Base-by-base conservation (phyloP, 768 basidiomycete genomes). In the Termitomyces sp. region DNA sequence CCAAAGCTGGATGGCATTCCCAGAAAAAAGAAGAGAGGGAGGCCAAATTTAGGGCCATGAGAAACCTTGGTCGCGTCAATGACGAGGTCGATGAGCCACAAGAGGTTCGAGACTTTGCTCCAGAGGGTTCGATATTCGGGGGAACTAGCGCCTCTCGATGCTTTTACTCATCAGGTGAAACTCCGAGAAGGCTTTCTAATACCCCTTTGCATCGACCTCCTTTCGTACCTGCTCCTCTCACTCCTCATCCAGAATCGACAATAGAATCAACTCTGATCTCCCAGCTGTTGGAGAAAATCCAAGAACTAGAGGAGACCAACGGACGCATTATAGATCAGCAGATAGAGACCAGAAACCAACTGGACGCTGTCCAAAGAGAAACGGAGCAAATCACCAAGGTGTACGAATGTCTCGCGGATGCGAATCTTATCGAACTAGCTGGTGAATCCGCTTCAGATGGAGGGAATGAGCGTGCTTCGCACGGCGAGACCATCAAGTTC, bases 241-340 rank as follows among this genome's bases (percentile, higher is more conserved):
- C 61, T 21, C 56, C 64, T 42, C 56, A 58, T 61, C 76, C 61
- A 58, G 78, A 86, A 68, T 82, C 76, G 62, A 73, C 68, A 60
- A 75, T 91, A n/a, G 49, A 50, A 35, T 82, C 76, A 61, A 73
- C 69, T 60, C 75, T 93, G 52, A 79, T 92, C n/a, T 74, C 82
- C 10, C 85, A 89, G 66, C 79, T 93, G 7, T 70, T 91, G 43
- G 65, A 72, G 15, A 93, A 93, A 71, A 87, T 93, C 50, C 75
- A 78, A 47, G 90, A 93, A 66, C 76, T 93, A 1, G 89, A 93
- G 64, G 78, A 84, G 40, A 81, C 87, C 2, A 93, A 93, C 61
- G 60, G 72, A 7, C 79, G 81, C 54, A 90, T 93, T 42, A 73
- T 82, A 21, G 72, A 77, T 55, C 83, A 87, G 59, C 90, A 92